These are phyloP conservation scores for Toxicodendron radicans DNA, from an alignment of 345 rosid genomes.

Conservation along the genomic window DNA sequence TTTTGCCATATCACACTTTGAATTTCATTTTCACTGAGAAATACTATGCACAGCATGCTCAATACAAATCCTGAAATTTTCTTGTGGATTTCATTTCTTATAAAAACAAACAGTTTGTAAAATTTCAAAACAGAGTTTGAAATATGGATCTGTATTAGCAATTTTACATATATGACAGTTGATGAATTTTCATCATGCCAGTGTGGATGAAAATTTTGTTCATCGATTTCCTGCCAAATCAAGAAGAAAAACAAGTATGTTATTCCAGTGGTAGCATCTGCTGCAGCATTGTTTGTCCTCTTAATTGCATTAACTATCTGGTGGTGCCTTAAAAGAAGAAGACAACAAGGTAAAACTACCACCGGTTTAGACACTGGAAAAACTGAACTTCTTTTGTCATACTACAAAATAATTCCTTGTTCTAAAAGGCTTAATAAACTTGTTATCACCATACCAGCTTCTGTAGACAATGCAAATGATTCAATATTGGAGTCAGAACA, in stretches of 20 bases:
- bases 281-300: constrained; percentile 24
- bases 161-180: neutral
- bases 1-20: no score
- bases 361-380: no score
- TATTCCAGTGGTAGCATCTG: constrained; percentile 35
- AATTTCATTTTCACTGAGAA: no score
- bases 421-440: no score
- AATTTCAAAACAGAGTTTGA: no score
- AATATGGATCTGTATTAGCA: no score
- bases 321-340: constrained; percentile 26
- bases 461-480: neutral
- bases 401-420: no score
- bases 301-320: constrained; percentile 24
- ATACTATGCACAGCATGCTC: no score
- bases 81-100: no score
- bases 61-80: no score
- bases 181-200: neutral
- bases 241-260: constrained; percentile 28
- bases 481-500: constrained; percentile 24
- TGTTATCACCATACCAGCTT: neutral
- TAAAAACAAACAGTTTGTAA: no score
- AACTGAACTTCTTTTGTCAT: no score
- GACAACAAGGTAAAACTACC: constrained; percentile 18
- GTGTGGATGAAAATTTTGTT: constrained; percentile 45
- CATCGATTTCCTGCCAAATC: constrained; percentile 32